Base-by-base conservation (phyloP, 2,329 filamentous ascomycete species). In the Botrytis fabae region DNA sequence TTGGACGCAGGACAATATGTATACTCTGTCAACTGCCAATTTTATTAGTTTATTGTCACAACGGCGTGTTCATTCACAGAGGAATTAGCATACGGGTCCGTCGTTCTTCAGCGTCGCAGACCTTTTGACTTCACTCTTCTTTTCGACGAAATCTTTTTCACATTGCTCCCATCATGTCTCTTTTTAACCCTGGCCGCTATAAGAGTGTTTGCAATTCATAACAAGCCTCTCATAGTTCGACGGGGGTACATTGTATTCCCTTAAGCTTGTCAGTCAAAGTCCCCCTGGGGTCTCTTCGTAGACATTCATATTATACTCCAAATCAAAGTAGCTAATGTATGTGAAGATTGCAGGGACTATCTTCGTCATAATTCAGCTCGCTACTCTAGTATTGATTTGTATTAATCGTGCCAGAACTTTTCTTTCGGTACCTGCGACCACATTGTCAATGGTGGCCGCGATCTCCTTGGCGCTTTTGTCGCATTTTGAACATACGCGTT, bases 101-200 rank as follows among this genome's bases (percentile, higher is more conserved):
- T 18, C 57, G 57, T 38, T 35, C 57, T 60, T 35, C 57, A 60
- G 57, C 35, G 57, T 35, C 57, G 57, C 57, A 60, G 71, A 25
- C 42, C 69, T 22, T 78, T 78, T 73, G 78, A 79, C 54, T 79
- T 79, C 70, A 78, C 76, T n/a, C 72, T 74, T 9, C 62, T 75
- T 20, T 77, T 77, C 40, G 75, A 79, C 64, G 72, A 76, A 60
- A 71, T 73, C 5, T 69, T 78, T 48, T 69, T 78, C 6, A 75
- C 64, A 40, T 75, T 78, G 35, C 38, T 76, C 1, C 75, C 76
- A 22, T 77, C 76, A 9, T 44, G 71, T 6, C 35, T 77, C 8
- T 57, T 78, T 16, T 66, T 78, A 69, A 32, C 35, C 18, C 3
- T 60, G 35, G 18, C 57, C 16, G 32, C 32, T 60, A 38, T 20